These are phyloP conservation scores for Aspergillus persii DNA, from an alignment of 2,329 filamentous ascomycete species.

Conservation along the genomic window DNA sequence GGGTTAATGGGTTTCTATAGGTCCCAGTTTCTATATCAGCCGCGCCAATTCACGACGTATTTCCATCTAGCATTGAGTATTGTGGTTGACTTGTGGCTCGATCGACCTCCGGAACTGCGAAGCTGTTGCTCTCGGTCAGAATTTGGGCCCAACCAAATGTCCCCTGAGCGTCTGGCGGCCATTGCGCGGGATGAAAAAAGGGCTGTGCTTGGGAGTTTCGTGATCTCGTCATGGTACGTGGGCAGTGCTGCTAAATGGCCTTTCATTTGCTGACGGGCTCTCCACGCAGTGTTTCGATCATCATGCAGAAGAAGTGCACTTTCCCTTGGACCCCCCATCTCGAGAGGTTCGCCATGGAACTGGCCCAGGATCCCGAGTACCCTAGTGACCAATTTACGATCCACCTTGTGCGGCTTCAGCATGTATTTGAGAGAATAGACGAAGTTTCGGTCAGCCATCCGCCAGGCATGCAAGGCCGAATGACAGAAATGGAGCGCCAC, in stretches of 20 bases:
- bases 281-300: neutral
- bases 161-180: slow-evolving; percentile 21
- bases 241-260: neutral
- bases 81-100: slow-evolving; percentile 33
- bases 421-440: slow-evolving; percentile 9
- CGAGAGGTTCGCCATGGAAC: slow-evolving; percentile 2
- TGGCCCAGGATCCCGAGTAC: slow-evolving; percentile 12
- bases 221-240: slow-evolving; percentile 41
- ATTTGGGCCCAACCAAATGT: slow-evolving; percentile 1
- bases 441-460: neutral
- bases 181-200: slow-evolving; percentile 38
- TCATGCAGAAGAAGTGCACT: slow-evolving; percentile 11
- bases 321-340: slow-evolving; percentile 10
- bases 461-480: neutral
- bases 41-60: slow-evolving; percentile 32
- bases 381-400: slow-evolving; percentile 8
- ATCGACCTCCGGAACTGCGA: slow-evolving; percentile 24
- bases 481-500: neutral
- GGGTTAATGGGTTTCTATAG: slow-evolving; percentile 10
- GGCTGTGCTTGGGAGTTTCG: slow-evolving; percentile 45
- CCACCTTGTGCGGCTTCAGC: slow-evolving; percentile 16
- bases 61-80: slow-evolving; percentile 38
- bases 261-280: neutral
- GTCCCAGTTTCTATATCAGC: slow-evolving; percentile 33
- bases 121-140: slow-evolving; percentile 26